Percentiles rank a stretch among this genome's conserved stretches.
phyloP scores from a whole-genome alignment of 371 early-diverging fungal genomes.

The Dichotomocladium elegans region DNA sequence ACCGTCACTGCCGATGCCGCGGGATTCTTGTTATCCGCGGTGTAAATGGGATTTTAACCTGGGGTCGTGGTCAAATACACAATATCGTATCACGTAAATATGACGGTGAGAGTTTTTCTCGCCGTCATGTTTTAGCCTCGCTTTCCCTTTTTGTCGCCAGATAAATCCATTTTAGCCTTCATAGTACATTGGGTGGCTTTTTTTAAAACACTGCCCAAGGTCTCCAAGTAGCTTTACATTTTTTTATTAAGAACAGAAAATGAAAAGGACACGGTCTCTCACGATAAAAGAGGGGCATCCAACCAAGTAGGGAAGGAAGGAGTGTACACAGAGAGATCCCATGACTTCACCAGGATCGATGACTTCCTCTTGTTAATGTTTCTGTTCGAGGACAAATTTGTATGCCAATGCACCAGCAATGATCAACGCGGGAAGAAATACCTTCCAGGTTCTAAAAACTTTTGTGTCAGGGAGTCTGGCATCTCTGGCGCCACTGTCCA shows the following conservation, averaged over 20 bases:
- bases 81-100: background rate
- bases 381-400: constrained; percentile 36
- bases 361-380: constrained; percentile 18
- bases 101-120: constrained; percentile 36
- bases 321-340: constrained; percentile 1
- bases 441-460: too few species aligned
- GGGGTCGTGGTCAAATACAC: constrained; percentile 1
- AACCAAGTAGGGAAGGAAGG: too few species aligned
- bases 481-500: too few species aligned
- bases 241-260: constrained; percentile 4
- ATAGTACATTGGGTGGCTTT: constrained; percentile 38
- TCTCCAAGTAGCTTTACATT: constrained; percentile 48
- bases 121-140: constrained; percentile 28
- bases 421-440: constrained; percentile 23
- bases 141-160: constrained; percentile 19
- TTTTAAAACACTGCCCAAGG: constrained; percentile 28
- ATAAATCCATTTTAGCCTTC: constrained; percentile 29
- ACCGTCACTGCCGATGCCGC: too few species aligned
- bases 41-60: background rate
- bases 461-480: too few species aligned
- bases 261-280: background rate
- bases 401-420: constrained; percentile 32
- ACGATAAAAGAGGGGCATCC: too few species aligned
- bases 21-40: background rate
- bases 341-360: too few species aligned